Base-by-base conservation (phyloP, 2,329 filamentous ascomycete genomes). In the Diaporthe nobilis region DNA sequence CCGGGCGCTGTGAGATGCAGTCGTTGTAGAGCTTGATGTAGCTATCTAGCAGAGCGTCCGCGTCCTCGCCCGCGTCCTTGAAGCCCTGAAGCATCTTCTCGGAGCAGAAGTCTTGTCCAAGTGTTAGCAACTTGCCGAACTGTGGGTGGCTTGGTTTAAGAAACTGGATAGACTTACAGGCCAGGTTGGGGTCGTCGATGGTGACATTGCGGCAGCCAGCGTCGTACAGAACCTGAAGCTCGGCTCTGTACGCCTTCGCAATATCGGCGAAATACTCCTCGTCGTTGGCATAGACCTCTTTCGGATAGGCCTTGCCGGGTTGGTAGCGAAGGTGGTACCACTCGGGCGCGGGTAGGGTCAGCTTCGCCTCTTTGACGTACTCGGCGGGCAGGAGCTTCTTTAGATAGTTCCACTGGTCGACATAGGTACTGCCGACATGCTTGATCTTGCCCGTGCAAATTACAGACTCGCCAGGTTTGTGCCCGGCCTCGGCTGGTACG, bases 1-100 rank as follows among this genome's bases (percentile, higher is more conserved):
- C 84, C 0, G 93, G 92, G 0, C 91, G 87, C 77, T 87, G 86
- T 39, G 86, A 85, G 79, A 94, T 88, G 81, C 90, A 92, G 81
- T 93, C 91, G 81, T 95, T 95, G 87, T 95, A 94, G 79, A 93
- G 90, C 82, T 90, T 89, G 82, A 95, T 90, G 81, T 95, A 95
- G 44, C 90, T 87, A 79, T 93, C 90, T 70, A 95, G 89, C 78
- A 94, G 89, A 77, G 90, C 89, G 51, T 94, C 91, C 17, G 92
- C 87, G 25, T 91, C 87, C 58, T 88, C 85, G 78, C 93, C 92
- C 31, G 88, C 87, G 74, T 89, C 86, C 85, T 88, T 80, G 74
- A 86, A 91, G 39, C 90, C 90, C 73, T 87, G 84, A 22, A 92
- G 85, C 90, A 93, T 93, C 77, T 91, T 90, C 51, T 93, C 90